phyloP scores from a whole-genome alignment of 768 basidiomycete species.

The Rickenella mellea region DNA sequence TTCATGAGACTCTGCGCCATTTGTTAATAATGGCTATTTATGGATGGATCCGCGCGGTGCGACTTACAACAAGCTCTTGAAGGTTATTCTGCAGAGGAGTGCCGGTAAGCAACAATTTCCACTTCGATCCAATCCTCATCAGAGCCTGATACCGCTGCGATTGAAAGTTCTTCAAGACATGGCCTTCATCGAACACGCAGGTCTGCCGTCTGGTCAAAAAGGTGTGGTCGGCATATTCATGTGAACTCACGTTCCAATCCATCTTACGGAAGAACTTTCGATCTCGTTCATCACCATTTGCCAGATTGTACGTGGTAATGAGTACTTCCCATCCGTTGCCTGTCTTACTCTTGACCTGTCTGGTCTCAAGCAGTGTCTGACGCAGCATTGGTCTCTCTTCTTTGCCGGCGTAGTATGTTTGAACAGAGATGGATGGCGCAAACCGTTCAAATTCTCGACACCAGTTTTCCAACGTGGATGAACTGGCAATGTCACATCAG shows the following conservation, averaged over 20 bases:
- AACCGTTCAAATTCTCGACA: constrained; percentile 92
- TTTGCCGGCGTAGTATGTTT: constrained; percentile 92
- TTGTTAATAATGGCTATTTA: constrained; percentile 2
- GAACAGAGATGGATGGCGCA: constrained; percentile 74
- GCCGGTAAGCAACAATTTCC: constrained; percentile 89
- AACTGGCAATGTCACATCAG: constrained; percentile 34
- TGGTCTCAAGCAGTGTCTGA: constrained; percentile 57
- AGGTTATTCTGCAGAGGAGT: constrained; percentile 92
- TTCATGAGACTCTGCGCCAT: constrained; percentile 83
- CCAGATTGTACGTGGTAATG: constrained; percentile 92
- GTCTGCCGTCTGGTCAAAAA: constrained; percentile 42
- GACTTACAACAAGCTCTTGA: constrained; percentile 78
- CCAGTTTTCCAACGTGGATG: constrained; percentile 98
- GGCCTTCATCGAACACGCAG: constrained; percentile 95
- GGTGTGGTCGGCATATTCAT: background rate
- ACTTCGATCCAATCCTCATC: constrained; percentile 74
- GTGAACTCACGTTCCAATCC: constrained; percentile 75
- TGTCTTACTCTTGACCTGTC: constrained; percentile 34
- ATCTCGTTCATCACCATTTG: constrained; percentile 79
- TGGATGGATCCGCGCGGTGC: background rate
- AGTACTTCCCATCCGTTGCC: constrained; percentile 82
- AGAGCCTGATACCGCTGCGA: constrained; percentile 93
- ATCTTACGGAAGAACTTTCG: constrained; percentile 88
- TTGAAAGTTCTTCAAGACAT: constrained; percentile 93
- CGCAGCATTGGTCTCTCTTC: constrained; percentile 71